A percentile compares a stretch with the other conserved stretches of the same genome.
These are phyloP conservation scores for Neopestalotiopsis sp. DNA, from an alignment of 2,329 filamentous ascomycete genomes.

Conservation along the genomic window DNA sequence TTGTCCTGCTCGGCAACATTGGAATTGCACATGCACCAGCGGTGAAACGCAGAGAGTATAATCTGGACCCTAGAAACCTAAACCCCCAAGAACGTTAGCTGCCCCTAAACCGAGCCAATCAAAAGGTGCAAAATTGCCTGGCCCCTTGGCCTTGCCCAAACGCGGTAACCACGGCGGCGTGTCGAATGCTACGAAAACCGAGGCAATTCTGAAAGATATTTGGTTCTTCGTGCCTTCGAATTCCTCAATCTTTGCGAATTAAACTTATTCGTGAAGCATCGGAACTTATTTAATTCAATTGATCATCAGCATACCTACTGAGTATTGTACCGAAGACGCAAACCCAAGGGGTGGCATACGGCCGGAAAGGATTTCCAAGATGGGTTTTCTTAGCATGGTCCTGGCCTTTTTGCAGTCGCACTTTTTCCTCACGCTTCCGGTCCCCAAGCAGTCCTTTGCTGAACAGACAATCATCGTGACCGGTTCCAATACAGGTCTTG, in stretches of 20 bases:
- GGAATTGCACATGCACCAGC: too few species aligned
- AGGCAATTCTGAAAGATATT: too few species aligned
- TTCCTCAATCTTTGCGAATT: too few species aligned
- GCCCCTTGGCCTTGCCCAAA: not conserved
- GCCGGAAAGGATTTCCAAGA: not conserved
- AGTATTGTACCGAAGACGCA: too few species aligned
- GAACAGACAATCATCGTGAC: slow-evolving; percentile 41
- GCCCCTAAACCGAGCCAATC: not conserved
- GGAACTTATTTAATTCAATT: too few species aligned
- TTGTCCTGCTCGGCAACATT: too few species aligned
- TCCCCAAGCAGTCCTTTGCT: slow-evolving; percentile 28
- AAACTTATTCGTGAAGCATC: too few species aligned
- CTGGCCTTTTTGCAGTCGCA: slow-evolving; percentile 13
- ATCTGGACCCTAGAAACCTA: not conserved
- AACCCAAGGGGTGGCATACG: too few species aligned
- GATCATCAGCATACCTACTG: too few species aligned
- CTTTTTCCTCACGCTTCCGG: slow-evolving; percentile 21
- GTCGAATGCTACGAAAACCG: too few species aligned
- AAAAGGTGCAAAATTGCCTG: not conserved
- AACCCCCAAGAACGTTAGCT: not conserved
- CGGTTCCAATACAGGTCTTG: slow-evolving; percentile 40
- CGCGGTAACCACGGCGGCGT: not conserved
- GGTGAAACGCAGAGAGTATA: not conserved
- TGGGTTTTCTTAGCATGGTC: slow-evolving; percentile 4
- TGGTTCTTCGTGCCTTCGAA: too few species aligned